Base-by-base conservation (phyloP, 2,329 filamentous ascomycete genomes). In the Scorias spongiosa region DNA sequence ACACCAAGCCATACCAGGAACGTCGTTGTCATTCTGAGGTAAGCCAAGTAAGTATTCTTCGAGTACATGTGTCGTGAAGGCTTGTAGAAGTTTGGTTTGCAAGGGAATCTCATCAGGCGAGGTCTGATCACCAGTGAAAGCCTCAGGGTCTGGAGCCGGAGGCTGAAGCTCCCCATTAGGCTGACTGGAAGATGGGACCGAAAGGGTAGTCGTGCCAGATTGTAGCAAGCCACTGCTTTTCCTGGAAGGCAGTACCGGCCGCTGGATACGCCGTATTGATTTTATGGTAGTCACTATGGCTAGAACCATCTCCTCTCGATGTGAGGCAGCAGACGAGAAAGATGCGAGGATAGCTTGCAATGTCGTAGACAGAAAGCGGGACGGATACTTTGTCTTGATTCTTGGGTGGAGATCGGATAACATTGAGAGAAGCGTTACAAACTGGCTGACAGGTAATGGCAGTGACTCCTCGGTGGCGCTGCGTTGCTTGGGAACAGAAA, bases 321-420 rank as follows among this genome's bases (percentile, higher is more conserved):
- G 72, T 8, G 70, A 57, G 2, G 66, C 66, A 44, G 75, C 66
- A 42, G 76, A 49, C 66, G 75, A 57, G 69, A 84, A 88, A 39
- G 76, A 75, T 44, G 73, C 68, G 44, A 81, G 71, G 40, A 88
- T 76, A 20, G 82, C 80, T 49, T 82, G 77, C 12, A 91, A 67
- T n/a, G 81, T 82, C 0, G 79, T 78, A 42, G 81, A 83, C 15
- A 91, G 69, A 61, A 89, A 91, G 29, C 82, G 74, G 40, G 82
- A 87, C 2, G 84, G 84, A 48, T 78, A 78, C 58, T 81, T 84
- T 5, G 84, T 84, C 63, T 81, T 79, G 57, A 91, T 78, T 46
- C 84, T 72, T 44, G 72, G 74, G 60, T 88, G 83, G 10, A 89
- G 65, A 45, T 84, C 81, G 29, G 76, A 72, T 10, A 91, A 70